A percentile compares a stretch with the other conserved stretches of the same genome.
phyloP scores from a whole-genome alignment of 768 basidiomycete species.

The Boletus tomentosulus region DNA sequence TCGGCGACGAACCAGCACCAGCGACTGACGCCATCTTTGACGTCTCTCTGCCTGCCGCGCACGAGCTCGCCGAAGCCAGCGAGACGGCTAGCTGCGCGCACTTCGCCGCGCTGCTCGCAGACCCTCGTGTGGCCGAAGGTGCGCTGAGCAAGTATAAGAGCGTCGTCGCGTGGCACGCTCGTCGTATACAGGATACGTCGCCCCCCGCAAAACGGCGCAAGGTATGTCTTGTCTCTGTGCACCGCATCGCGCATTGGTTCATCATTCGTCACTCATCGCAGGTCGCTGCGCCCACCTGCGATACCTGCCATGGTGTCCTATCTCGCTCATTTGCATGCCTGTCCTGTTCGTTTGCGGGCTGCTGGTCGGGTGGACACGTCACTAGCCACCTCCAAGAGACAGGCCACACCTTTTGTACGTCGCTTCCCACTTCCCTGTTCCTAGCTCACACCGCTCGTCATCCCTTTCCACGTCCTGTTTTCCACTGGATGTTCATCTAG shows the following conservation, averaged over 20 bases:
- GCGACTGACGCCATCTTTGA: slow-evolving; percentile 12
- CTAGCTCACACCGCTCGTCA: neutral
- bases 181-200: slow-evolving; percentile 41
- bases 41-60: slow-evolving; percentile 1
- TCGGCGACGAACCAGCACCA: slow-evolving; percentile 21
- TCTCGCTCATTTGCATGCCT: slow-evolving; percentile 70
- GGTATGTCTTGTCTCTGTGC: slow-evolving; percentile 36
- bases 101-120: slow-evolving; percentile 35
- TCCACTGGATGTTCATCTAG: slow-evolving; percentile 35
- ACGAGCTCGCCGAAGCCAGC: slow-evolving; percentile 11
- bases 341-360: slow-evolving; percentile 65
- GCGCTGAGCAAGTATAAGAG: slow-evolving; percentile 50
- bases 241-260: neutral
- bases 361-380: slow-evolving; percentile 62
- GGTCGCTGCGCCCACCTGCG: slow-evolving; percentile 61
- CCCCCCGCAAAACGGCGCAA: slow-evolving; percentile 60
- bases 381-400: slow-evolving; percentile 51
- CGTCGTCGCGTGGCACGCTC: slow-evolving; percentile 53
- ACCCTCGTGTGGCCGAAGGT: slow-evolving; percentile 23
- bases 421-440: neutral
- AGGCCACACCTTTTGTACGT: slow-evolving; percentile 66
- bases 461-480: neutral
- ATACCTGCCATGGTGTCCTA: slow-evolving; percentile 50
- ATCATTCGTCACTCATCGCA: slow-evolving; percentile 14
- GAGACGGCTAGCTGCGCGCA: slow-evolving; percentile 36